These are phyloP conservation scores for Pseudocercospora ulei DNA, from an alignment of 2,329 filamentous ascomycete species.

Conservation along the genomic window DNA sequence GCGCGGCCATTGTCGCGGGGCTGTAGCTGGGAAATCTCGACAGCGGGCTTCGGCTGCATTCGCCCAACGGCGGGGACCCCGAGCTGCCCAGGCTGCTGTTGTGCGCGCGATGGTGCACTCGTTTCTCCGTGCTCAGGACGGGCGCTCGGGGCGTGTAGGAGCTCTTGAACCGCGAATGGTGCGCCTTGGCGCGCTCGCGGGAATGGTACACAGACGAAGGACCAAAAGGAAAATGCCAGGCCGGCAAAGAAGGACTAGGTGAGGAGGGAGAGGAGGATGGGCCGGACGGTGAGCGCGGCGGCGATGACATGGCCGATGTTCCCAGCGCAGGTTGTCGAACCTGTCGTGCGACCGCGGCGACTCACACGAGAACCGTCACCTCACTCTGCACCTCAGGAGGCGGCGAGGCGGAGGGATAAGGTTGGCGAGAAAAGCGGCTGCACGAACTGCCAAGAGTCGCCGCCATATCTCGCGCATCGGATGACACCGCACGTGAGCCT, in stretches of 20 bases:
- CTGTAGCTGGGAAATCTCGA: conserved; percentile 18
- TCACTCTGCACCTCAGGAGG: conserved; percentile 5
- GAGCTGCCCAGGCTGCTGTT: conserved; percentile 18
- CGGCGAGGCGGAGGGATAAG: conserved; percentile 3
- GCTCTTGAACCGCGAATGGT: conserved; percentile 21
- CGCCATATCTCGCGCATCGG: conserved; percentile 6
- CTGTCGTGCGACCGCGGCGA: conserved; percentile 3
- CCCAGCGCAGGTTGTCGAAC: conserved; percentile 10
- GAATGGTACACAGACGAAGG: conserved; percentile 31
- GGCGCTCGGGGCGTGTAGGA: conserved; percentile 25
- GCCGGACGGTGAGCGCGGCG: conserved; percentile 13
- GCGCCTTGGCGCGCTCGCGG: conserved; percentile 16
- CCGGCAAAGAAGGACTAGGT: conserved; percentile 12
- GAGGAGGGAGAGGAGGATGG: conserved; percentile 17
- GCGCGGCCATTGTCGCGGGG: conserved; percentile 11
- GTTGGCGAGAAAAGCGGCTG: conserved; percentile 6
- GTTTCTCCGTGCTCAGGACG: conserved; percentile 27
- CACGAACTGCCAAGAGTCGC: conserved; percentile 6
- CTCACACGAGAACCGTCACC: conserved; percentile 7
- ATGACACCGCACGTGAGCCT: neutral
- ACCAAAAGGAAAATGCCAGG: conserved; percentile 31
- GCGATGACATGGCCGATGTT: conserved; percentile 15
- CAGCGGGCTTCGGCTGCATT: conserved; percentile 20
- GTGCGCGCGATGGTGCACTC: conserved; percentile 28
- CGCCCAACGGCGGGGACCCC: conserved; percentile 14